Base-by-base conservation (phyloP, 106 monocot species). In the Triglochin maritima region DNA sequence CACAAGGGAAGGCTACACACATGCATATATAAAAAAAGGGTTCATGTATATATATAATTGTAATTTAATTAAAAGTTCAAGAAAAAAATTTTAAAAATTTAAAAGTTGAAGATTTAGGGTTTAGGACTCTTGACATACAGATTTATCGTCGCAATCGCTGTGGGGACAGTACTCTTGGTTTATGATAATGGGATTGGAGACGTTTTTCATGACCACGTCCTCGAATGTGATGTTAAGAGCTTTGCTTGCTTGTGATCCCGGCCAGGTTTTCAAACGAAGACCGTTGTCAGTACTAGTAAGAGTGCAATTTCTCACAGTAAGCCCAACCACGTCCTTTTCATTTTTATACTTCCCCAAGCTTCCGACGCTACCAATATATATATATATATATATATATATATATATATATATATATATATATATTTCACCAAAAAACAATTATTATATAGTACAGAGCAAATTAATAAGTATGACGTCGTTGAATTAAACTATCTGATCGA, bases 211-310 rank as follows among this genome's bases (percentile, higher is more conserved):
- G 29, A 63, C 15, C 13, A 86, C 71, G 50, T 79, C 71, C 53
- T 83, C 68, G 14, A 86, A 86, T 0, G 67, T 65, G 29, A 86
- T 43, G 71, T 78, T 65, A 6, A 51, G 41, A 3, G 77, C 82
- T 11, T 47, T 29, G 59, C 74, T 68, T 0, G 71, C 46, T 3
- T 62, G 47, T 17, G 86, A 77, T 3, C 68, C 80, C 6, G 65
- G 74, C 83, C 83, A 84, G 17, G 83, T 87, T 67, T 87, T 87
- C 61, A 87, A 78, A 56, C 83, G 44, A 5, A 83, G 57, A 3
- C 87, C 87, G 13, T 87, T 87, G 12, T 50, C 68, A 10, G 83
- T 76, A n/a, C 63, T 59, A 3, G 62, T 11, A 4, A 87, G 29
- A 3, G 75, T 87, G 72, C 81, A 87, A 70, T 81, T 81, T 60